These are phyloP conservation scores for Monosporascus sp. DNA, from an alignment of 2,329 filamentous ascomycete genomes.

Conservation along the genomic window DNA sequence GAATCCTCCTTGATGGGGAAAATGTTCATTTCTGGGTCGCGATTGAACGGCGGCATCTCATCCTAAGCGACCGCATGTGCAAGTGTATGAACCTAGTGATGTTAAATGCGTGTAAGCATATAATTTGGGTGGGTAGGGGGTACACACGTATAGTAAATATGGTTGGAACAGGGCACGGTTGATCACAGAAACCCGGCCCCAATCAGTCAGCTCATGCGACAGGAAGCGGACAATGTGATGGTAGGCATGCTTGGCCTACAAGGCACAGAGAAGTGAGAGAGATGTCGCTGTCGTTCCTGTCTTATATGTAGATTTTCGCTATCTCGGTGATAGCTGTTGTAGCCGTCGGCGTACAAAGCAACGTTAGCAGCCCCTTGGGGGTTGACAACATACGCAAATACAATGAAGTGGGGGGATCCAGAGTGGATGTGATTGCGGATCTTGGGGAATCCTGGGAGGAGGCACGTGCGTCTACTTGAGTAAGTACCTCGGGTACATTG, in stretches of 20 bases:
- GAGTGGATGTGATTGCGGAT: no score
- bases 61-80: neutral
- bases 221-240: neutral
- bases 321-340: no score
- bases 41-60: constrained; percentile 32
- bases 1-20: constrained; percentile 56
- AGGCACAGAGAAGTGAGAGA: neutral
- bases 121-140: neutral
- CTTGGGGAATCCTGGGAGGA: no score
- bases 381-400: no score
- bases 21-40: constrained; percentile 49
- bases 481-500: no score
- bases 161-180: neutral
- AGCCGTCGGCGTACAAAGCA: no score
- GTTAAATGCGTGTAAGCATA: neutral
- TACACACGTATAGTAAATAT: neutral
- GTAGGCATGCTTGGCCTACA: neutral
- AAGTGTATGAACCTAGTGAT: no score
- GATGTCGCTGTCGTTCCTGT: neutral
- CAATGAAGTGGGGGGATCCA: no score
- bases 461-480: no score
- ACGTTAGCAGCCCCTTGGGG: no score
- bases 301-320: neutral
- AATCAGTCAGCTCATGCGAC: neutral
- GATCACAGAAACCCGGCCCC: neutral